Conservation (phyloP, 2,329 filamentous ascomycete genomes). For the Ophiosphaerella korrae region DNA sequence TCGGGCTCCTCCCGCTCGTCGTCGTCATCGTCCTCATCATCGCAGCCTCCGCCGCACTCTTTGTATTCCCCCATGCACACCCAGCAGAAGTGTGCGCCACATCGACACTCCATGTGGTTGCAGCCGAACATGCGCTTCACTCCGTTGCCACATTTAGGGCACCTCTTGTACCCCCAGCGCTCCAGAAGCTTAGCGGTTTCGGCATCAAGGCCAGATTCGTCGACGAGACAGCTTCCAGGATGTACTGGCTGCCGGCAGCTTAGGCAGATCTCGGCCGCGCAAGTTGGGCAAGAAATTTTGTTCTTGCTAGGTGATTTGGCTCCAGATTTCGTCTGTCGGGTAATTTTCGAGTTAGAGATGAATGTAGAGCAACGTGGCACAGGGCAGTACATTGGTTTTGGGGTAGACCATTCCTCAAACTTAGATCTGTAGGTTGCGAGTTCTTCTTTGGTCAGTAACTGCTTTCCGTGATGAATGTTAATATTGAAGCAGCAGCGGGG, state of each 20-base stretch:
- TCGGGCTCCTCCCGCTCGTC: constrained; percentile 31
- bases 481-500: constrained; percentile 54
- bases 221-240: constrained; percentile 41
- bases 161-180: constrained; percentile 56
- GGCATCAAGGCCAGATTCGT: constrained; percentile 40
- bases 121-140: constrained; percentile 57
- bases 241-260: constrained; percentile 53
- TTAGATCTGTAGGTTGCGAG: constrained; percentile 47
- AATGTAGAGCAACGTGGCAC: constrained; percentile 56
- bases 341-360: constrained; percentile 43
- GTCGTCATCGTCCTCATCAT: constrained; percentile 29
- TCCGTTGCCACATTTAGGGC: constrained; percentile 56
- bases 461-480: constrained; percentile 48
- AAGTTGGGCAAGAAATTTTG: constrained; percentile 51
- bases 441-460: constrained; percentile 45
- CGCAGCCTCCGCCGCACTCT: constrained; percentile 34
- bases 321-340: constrained; percentile 10
- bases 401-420: constrained; percentile 56
- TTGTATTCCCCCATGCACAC: constrained; percentile 46
- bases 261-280: constrained; percentile 50
- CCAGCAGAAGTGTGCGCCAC: constrained; percentile 59
- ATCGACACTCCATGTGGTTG: constrained; percentile 54
- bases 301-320: constrained; percentile 10
- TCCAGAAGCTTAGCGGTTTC: constrained; percentile 47
- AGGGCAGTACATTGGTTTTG: constrained; percentile 56